Evolutionary conservation across 2,329 filamentous ascomycete species (phyloP).

Genomic region (Neurospora sp.): DNA sequence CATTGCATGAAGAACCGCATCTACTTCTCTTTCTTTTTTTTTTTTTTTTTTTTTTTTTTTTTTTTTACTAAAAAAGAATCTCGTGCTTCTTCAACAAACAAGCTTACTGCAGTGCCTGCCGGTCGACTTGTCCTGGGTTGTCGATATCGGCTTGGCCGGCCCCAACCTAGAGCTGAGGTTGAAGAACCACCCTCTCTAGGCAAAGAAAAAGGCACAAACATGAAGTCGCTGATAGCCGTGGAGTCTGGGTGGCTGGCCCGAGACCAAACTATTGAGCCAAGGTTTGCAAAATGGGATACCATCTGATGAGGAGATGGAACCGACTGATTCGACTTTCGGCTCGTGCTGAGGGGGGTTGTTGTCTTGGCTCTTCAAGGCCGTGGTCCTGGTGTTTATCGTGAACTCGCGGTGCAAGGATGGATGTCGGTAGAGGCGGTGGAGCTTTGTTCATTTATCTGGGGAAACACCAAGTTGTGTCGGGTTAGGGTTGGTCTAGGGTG

Average conservation of each 20-base stretch:
- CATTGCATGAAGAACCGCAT: background rate
- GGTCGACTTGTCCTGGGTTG: background rate
- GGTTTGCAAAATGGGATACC: background rate
- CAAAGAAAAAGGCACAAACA: background rate
- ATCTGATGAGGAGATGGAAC: background rate
- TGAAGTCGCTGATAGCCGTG: background rate
- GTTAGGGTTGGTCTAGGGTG: background rate
- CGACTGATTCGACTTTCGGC: background rate
- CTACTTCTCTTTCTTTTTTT: background rate
- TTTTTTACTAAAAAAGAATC: background rate
- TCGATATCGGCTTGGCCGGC: background rate
- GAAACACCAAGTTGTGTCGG: background rate
- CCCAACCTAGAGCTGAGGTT: background rate
- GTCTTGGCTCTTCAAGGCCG: background rate
- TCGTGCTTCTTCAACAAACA: too few relatives aligned
- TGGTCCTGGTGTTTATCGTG: background rate
- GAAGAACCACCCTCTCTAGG: background rate
- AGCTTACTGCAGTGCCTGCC: background rate
- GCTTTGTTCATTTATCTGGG: background rate
- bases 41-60: background rate
- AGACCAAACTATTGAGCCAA: background rate
- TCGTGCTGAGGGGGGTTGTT: background rate
- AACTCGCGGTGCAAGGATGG: background rate
- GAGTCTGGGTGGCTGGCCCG: background rate
- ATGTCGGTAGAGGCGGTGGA: background rate